Conservation (phyloP, 306 rosid genomes). For the Rosa chinensis region DNA sequence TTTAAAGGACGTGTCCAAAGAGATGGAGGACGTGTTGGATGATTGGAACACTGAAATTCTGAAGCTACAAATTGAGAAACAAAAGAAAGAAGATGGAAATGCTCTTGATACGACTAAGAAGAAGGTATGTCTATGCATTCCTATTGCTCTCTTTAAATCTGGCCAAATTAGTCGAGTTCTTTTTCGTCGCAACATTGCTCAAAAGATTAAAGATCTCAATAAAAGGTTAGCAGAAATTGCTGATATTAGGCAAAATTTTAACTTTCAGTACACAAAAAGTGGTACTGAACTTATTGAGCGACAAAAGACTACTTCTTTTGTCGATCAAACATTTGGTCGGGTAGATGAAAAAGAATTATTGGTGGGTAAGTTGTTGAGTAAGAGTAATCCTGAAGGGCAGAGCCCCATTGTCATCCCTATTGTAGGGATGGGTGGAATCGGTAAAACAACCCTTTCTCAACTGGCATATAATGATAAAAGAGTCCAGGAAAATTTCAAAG, state of each 20-base stretch:
- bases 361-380: neutral
- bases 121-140: neutral
- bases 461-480: constrained; percentile 12
- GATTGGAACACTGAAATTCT: constrained; percentile 16
- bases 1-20: constrained; percentile 10
- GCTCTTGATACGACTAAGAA: neutral
- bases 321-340: constrained; percentile 11
- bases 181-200: neutral
- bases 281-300: no score
- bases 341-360: neutral
- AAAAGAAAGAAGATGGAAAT: no score
- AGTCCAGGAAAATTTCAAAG: neutral
- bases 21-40: constrained; percentile 13
- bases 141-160: neutral
- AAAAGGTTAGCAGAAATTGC: neutral
- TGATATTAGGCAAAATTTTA: no score
- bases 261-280: neutral
- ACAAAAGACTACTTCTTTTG: neutral
- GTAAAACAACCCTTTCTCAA: constrained; percentile 18
- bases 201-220: neutral
- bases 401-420: constrained; percentile 12
- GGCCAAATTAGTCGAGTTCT: neutral
- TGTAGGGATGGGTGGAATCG: constrained; percentile 27
- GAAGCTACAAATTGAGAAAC: neutral
- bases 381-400: neutral